These are phyloP conservation scores for Nicotiana tomentosiformis DNA, from an alignment of 257 asterid species.

Conservation along the genomic window DNA sequence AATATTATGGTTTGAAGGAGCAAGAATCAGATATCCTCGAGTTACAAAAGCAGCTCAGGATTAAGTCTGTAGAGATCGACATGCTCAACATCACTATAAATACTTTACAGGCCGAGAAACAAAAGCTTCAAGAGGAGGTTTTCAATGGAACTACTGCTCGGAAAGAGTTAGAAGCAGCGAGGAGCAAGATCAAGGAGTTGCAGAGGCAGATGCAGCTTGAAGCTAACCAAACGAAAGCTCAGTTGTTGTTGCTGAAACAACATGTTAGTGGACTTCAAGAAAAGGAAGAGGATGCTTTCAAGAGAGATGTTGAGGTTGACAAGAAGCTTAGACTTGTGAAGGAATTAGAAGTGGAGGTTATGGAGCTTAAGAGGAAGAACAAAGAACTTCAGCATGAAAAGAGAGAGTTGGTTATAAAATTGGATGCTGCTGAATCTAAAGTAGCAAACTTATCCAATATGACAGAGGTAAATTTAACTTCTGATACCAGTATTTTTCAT, in stretches of 20 bases:
- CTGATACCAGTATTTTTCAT: background rate
- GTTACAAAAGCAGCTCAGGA: constrained; percentile 79
- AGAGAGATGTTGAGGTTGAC: constrained; percentile 59
- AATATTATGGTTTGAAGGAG: constrained; percentile 83
- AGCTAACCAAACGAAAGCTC: constrained; percentile 85
- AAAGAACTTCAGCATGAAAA: constrained; percentile 93
- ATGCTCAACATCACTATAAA: constrained; percentile 79
- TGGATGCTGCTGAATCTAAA: constrained; percentile 68
- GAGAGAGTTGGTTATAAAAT: constrained; percentile 68
- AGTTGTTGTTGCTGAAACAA: constrained; percentile 79
- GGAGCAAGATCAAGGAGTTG: constrained; percentile 71
- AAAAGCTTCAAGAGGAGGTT: constrained; percentile 85
- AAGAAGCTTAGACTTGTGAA: constrained; percentile 71
- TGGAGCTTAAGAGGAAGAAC: constrained; percentile 89
- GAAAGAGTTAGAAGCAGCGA: constrained; percentile 71
- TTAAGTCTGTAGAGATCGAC: constrained; percentile 77
- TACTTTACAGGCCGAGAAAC: constrained; percentile 80
- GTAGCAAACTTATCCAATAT: constrained; percentile 66
- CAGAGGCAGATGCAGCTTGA: constrained; percentile 90
- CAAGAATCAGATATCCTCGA: constrained; percentile 74
- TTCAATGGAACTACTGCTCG: constrained; percentile 49
- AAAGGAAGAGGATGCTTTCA: constrained; percentile 66
- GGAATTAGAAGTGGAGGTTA: constrained; percentile 78
- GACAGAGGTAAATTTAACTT: constrained; percentile 61
- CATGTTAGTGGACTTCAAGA: constrained; percentile 81